A percentile compares a stretch with the other conserved stretches of the same genome.
phyloP scores from a whole-genome alignment of 306 rosid genomes.

The Hylodesmum podocarpum region DNA sequence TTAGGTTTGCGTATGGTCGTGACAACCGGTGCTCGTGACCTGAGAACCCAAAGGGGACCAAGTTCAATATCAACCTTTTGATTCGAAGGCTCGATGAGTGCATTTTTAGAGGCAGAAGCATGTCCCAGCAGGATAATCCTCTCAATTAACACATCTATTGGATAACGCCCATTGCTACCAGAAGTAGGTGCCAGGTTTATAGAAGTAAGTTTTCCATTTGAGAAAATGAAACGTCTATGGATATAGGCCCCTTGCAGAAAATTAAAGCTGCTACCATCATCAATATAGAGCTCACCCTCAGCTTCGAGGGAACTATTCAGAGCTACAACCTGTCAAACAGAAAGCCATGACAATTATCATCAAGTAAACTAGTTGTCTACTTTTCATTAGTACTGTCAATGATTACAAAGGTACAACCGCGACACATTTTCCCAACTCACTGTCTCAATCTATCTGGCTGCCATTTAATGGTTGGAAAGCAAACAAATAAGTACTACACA shows the following conservation, averaged over 20 bases:
- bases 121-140: slow-evolving; percentile 84
- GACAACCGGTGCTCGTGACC: slow-evolving; percentile 38
- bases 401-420: neutral
- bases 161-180: slow-evolving; percentile 32
- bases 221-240: slow-evolving; percentile 78
- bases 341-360: slow-evolving; percentile 24
- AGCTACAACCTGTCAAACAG: slow-evolving; percentile 71
- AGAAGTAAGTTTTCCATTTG: slow-evolving; percentile 72
- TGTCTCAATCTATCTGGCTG: neutral
- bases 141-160: slow-evolving; percentile 58
- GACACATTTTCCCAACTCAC: neutral
- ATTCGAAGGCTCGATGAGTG: slow-evolving; percentile 67
- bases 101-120: slow-evolving; percentile 55
- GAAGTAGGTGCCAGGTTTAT: slow-evolving; percentile 48
- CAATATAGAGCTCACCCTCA: slow-evolving; percentile 88
- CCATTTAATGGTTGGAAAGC: neutral
- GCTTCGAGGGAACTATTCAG: slow-evolving; percentile 89
- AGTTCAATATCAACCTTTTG: slow-evolving; percentile 54
- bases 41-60: slow-evolving; percentile 69
- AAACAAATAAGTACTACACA: neutral
- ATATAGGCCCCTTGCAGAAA: slow-evolving; percentile 76
- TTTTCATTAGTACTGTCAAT: slow-evolving; percentile 5
- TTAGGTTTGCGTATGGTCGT: slow-evolving; percentile 77
- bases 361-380: slow-evolving; percentile 5
- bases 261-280: slow-evolving; percentile 82